These are phyloP conservation scores for Salix koriyanagi DNA, from an alignment of 345 rosid species.

Conservation along the genomic window DNA sequence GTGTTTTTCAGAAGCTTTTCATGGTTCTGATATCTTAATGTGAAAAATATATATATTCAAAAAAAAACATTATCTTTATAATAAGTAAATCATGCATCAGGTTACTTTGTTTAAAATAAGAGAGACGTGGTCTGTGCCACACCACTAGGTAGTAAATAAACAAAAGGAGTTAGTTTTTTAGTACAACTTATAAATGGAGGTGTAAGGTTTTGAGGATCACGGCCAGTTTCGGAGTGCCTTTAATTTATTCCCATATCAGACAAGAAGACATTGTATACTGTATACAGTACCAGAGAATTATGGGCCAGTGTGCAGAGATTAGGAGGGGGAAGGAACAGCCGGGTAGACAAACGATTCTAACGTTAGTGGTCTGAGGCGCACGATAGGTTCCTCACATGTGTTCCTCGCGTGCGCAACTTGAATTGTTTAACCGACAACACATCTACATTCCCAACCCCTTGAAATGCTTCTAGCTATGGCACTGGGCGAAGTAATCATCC, in stretches of 20 bases:
- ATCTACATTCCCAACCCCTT: not conserved
- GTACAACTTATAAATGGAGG: not conserved
- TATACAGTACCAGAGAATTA: conserved; percentile 1
- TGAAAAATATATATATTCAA: too few species aligned
- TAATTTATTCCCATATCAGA: conserved; percentile 2
- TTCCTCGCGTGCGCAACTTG: conserved; percentile 2
- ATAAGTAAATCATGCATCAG: too few species aligned
- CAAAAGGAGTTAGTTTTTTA: not conserved
- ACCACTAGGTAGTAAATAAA: not conserved
- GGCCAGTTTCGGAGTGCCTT: not conserved
- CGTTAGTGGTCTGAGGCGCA: not conserved
- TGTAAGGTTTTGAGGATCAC: not conserved
- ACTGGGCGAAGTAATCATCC: too few species aligned
- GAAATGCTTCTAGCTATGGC: too few species aligned
- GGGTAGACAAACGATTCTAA: conserved; percentile 2
- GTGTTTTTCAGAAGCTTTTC: too few species aligned
- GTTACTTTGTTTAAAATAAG: not conserved
- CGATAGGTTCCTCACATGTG: conserved; percentile 8
- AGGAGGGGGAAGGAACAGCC: not conserved
- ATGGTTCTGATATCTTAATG: too few species aligned
- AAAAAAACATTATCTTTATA: too few species aligned
- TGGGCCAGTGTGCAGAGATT: conserved; percentile 1
- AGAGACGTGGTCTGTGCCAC: not conserved
- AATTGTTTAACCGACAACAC: not conserved
- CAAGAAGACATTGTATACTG: conserved; percentile 21